Conservation (phyloP, 371 early-diverging fungal genomes). For the Rhizopus sp. region DNA sequence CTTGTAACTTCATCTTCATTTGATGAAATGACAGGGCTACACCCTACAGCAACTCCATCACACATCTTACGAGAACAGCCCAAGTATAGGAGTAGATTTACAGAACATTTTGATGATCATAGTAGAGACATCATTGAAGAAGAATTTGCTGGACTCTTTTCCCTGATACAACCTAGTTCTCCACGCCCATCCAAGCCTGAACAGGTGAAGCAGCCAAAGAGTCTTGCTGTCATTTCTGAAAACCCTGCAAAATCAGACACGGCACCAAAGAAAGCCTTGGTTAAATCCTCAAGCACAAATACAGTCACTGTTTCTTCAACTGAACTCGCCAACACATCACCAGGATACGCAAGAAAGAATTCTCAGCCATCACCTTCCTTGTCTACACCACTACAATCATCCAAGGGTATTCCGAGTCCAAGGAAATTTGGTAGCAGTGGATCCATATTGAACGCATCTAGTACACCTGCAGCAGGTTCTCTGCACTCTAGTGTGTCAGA, state of each 20-base stretch:
- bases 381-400: conserved; percentile 19
- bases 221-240: background rate
- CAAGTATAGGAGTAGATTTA: conserved; percentile 29
- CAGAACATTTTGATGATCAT: conserved; percentile 35
- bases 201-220: background rate
- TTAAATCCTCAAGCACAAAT: background rate
- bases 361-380: conserved; percentile 2
- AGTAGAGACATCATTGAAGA: conserved; percentile 6
- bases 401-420: background rate
- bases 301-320: background rate
- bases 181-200: conserved; percentile 1
- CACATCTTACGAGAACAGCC: background rate
- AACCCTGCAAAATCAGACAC: too few species aligned
- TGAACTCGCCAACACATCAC: background rate
- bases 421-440: conserved; percentile 17
- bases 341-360: background rate
- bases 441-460: conserved; percentile 7
- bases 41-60: background rate
- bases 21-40: background rate
- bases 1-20: background rate
- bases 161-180: background rate
- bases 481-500: conserved; percentile 1
- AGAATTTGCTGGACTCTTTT: conserved; percentile 1
- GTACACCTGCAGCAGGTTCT: background rate
- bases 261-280: background rate